Evolutionary conservation across 148 eudicot species (phyloP), one percentile per base, ranked within the genome.

Genomic region (Pouteria glomerata): DNA sequence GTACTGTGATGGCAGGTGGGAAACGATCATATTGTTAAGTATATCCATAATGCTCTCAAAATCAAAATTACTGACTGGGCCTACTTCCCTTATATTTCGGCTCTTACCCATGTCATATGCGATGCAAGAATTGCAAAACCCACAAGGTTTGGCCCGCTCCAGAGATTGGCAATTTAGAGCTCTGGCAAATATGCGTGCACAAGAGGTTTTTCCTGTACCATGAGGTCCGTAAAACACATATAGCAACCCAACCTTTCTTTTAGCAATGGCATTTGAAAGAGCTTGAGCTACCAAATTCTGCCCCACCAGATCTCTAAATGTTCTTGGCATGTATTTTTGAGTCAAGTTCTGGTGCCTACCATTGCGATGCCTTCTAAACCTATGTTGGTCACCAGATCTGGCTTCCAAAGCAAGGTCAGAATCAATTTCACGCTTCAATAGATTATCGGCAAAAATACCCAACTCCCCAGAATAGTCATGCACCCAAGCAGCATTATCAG

Each of bases 381-480:
- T 82, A 70, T 68, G 82, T 70, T 68, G 81, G 58, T 81, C 82
- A 62, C 81, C 83, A 8, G 87, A 87, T 76, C 92, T 81, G 57
- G 81, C 83, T 80, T 90, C 96, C 5, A 93, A 94, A 73, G 81
- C 88, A 74, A 89, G 88, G 70, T 91, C 98, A 2, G 93, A 88
- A 57, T 91, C 90, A 63, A 74, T 69, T 39, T 85, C 96, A 13
- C 80, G 78, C 70, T 86, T 88, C 47, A 89, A 74, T 30, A 95
- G 77, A 75, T 89, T 88, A 73, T 91, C 89, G 51, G 93, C 96
- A 80, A 56, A 89, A 68, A 91, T 81, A 35, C 98, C 98, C 8
- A 95, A 78, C 82, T 95, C 98, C 63, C 97, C 98, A 18, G 96
- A 95, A 78, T 95, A 91, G 81, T 91, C 97, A 74, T 91, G 97